These are phyloP conservation scores for Cephaloascus fragrans DNA, from an alignment of 805 yeast genomes.

Conservation along the genomic window DNA sequence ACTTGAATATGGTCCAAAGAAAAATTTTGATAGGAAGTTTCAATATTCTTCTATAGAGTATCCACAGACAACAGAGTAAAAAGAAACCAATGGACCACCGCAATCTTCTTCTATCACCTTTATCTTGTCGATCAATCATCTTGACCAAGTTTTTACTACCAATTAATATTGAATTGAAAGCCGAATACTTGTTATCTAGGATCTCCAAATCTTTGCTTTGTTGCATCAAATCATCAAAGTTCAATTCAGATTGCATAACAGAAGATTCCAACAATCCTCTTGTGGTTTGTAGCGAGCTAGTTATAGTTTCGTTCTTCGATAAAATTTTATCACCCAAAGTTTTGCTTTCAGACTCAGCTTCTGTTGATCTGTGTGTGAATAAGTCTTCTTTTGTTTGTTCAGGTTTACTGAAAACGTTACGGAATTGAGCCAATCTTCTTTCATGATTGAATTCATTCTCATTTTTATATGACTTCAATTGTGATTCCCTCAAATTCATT, in stretches of 20 bases:
- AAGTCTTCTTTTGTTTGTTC: background rate
- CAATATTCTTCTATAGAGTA: constrained; percentile 27
- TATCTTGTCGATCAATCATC: constrained; percentile 33
- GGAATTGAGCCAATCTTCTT: background rate
- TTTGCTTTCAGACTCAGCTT: constrained; percentile 4
- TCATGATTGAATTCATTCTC: background rate
- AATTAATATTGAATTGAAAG: constrained; percentile 18
- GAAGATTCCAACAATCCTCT: constrained; percentile 28
- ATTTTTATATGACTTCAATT: background rate
- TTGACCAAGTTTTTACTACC: constrained; percentile 26
- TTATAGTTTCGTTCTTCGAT: constrained; percentile 27
- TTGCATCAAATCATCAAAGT: constrained; percentile 29
- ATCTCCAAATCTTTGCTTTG: constrained; percentile 25
- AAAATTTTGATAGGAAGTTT: constrained; percentile 22
- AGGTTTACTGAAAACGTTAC: background rate
- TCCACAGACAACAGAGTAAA: constrained; percentile 25
- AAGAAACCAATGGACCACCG: constrained; percentile 28
- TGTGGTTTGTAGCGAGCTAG: constrained; percentile 25
- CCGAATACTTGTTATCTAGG: constrained; percentile 22
- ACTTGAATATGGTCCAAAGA: constrained; percentile 26
- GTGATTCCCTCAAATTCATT: background rate
- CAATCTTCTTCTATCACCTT: constrained; percentile 25
- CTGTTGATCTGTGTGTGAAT: background rate
- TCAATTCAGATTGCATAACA: constrained; percentile 31
- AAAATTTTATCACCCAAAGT: constrained; percentile 21